These are phyloP conservation scores for Nicotiana tomentosiformis DNA, from an alignment of 257 asterid species.

Conservation along the genomic window DNA sequence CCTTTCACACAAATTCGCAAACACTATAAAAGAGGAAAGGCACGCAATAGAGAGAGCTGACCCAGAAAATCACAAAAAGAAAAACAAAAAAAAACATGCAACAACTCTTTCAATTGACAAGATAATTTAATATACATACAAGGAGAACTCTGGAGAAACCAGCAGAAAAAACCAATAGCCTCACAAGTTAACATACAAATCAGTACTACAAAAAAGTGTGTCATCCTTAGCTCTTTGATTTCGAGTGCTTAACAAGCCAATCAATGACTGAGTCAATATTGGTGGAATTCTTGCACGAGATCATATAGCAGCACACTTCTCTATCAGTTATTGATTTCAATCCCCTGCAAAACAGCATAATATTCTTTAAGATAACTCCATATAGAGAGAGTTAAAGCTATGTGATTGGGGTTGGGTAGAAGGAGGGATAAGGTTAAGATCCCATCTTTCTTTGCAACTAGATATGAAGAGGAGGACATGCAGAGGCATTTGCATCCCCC, in stretches of 20 bases:
- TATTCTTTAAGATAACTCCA: background rate
- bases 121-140: constrained; percentile 17
- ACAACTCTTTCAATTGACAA: constrained; percentile 13
- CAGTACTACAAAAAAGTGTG: constrained; percentile 1
- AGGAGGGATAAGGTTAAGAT: background rate
- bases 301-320: constrained; percentile 98
- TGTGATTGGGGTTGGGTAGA: background rate
- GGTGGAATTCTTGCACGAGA: constrained; percentile 94
- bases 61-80: background rate
- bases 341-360: constrained; percentile 49
- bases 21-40: background rate
- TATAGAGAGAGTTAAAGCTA: background rate
- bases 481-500: background rate
- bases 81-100: background rate
- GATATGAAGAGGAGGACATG: background rate
- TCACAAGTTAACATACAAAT: constrained; percentile 24
- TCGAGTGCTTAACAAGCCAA: constrained; percentile 94
- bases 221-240: constrained; percentile 64
- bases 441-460: background rate
- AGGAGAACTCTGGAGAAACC: background rate
- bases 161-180: background rate
- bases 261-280: constrained; percentile 93
- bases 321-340: constrained; percentile 72
- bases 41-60: background rate
- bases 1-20: background rate